Evolutionary conservation across 2,329 filamentous ascomycete species (phyloP), one percentile per base, ranked within the genome.

Genomic region (Arthrinium puccinioides): DNA sequence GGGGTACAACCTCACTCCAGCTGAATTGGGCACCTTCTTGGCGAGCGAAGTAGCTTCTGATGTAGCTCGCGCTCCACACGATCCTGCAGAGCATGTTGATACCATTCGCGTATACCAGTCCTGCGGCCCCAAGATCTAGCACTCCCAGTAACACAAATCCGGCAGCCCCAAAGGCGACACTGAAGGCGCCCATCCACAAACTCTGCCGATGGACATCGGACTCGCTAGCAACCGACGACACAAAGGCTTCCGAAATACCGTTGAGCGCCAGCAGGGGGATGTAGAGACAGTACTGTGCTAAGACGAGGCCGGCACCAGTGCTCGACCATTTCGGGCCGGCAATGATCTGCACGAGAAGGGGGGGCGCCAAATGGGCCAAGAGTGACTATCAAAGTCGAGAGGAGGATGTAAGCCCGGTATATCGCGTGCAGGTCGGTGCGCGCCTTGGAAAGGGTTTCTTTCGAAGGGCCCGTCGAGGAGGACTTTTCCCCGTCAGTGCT

Each of bases 241-340:
- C 89, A 51, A 98, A 97, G 0, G 88, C 87, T 62, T 98, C 92
- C 2, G 84, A 79, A 16, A 97, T 77, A 36, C 92, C 92, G 54
- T 98, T 98, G 50, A 94, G 66, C 4, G 90, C 92, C 4, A 97
- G 73, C 19, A 97, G 79, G 1, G 92, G 92, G 41, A 98, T 86
- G 63, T 95, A 97, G 60, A 87, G 88, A 64, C 87, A 89, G 61
- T 96, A 98, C 0, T 73, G 74, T 0, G 82, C 79, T 6, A 98
- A 71, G 4, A 92, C 82, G 8, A 72, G 60, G 6, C 82, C 81
- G 1, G 89, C 87, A 29, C 83, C 83, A 0, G 82, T 80, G 4
- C 69, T 70, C 0, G 78, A 70, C 92, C 92, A 98, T 39, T 72
- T 75, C 1, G 71, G 66, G 2, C 90, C 89, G 0, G 89, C 86